Evolutionary conservation across 495 filamentous ascomycete genomes (phyloP), one percentile per base, ranked within the genome.

Genomic region (Gamarada debralockiae): DNA sequence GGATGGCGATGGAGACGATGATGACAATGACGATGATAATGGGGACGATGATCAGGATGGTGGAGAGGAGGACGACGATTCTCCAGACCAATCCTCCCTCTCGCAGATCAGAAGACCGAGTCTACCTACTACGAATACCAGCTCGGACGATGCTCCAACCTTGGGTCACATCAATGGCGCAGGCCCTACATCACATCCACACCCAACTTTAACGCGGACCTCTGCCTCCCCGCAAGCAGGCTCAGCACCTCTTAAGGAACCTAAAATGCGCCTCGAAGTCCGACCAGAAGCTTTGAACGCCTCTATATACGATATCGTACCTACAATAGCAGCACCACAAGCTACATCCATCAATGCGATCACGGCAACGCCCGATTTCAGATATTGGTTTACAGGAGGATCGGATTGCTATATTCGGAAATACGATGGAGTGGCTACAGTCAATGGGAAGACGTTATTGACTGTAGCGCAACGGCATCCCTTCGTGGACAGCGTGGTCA

Each of bases 391-490:
- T 66, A 96, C 83, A 23, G 93, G 92, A 27, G 93, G 93, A 0
- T 84, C 86, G 5, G 93, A 99, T 72, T 90, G 93, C 42, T 97
- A 95, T 63, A 87, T 97, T 50, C 80, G 93, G 31, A 96, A 95
- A 60, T 97, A 89, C 71, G 92, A 99, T 69, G 96, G 95, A 78
- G 83, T 89, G 38, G 91, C 88, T 14, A 96, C 93, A 8, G 90
- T 90, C 54, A 99, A 99, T 66, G 90, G 90, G 56, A 96, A 96
- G 67, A 81, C 89, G 27, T 85, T 91, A 67, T 73, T 99, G 58
- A 99, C 93, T 0, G 93, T 99, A 7, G 93, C 93, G 36, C 93
- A 99, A 71, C 73, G 87, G 44, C 93, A 99, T 70, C 93, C 95
- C 0, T 99, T 97, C 59, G 93, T 99, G 29, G 93, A 99, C 63